Evolutionary conservation across 306 rosid genomes (phyloP).

Genomic region (Rosa rugosa): DNA sequence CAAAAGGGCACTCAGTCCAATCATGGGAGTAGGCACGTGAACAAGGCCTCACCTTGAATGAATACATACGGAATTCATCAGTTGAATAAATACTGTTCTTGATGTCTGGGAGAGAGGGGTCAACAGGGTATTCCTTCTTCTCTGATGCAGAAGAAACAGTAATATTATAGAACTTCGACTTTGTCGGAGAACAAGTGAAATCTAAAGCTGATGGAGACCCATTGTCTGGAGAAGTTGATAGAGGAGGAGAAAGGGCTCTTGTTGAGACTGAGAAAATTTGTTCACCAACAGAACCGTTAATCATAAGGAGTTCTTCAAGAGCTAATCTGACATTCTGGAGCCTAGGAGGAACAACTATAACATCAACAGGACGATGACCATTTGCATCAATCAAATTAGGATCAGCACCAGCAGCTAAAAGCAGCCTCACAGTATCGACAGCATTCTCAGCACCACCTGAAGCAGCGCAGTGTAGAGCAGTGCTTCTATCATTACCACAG

Average conservation of each 20-base stretch:
- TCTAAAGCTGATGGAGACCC: constrained; percentile 61
- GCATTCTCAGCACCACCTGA: constrained; percentile 85
- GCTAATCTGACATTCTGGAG: constrained; percentile 42
- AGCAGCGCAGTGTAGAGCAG: constrained; percentile 97
- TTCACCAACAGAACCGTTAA: constrained; percentile 47
- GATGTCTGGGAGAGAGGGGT: constrained; percentile 91
- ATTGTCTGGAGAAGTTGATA: constrained; percentile 60
- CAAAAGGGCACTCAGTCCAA: constrained; percentile 98
- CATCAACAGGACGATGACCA: constrained; percentile 66
- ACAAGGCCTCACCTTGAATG: constrained; percentile 95
- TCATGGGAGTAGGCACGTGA: constrained; percentile 95
- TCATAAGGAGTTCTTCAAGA: constrained; percentile 69
- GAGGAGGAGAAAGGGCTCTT: constrained; percentile 54
- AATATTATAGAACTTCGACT: constrained; percentile 49
- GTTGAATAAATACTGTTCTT: constrained; percentile 91
- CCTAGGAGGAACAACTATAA: constrained; percentile 65
- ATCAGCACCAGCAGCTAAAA: constrained; percentile 82
- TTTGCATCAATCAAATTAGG: constrained; percentile 68
- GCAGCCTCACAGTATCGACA: constrained; percentile 65
- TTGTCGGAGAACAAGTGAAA: constrained; percentile 45
- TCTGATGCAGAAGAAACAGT: constrained; percentile 56
- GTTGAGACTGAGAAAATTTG: constrained; percentile 50
- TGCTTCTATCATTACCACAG: constrained; percentile 74
- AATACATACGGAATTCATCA: constrained; percentile 93
- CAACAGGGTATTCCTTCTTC: constrained; percentile 88